Percentiles rank a stretch among this genome's conserved stretches.
Evolutionary conservation across 2,329 filamentous ascomycete genomes (phyloP).

Genomic region (Xylaria sp.): DNA sequence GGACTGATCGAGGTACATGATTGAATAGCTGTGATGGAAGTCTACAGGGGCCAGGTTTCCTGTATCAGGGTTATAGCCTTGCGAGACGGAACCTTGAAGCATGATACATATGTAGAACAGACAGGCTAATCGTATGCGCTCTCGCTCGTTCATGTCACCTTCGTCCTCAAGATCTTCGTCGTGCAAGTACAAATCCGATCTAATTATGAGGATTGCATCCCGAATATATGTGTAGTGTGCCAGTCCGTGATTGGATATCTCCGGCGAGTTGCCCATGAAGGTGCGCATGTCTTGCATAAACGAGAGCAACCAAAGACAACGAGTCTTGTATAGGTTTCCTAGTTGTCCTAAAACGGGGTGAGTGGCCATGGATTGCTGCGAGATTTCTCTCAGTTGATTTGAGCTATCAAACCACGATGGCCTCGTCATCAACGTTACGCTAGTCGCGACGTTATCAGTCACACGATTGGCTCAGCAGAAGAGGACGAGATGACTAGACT

Average conservation of each 20-base stretch:
- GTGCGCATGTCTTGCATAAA: conserved; percentile 35
- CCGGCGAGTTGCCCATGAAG: conserved; percentile 27
- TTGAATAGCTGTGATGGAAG: conserved; percentile 22
- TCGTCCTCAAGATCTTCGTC: conserved; percentile 16
- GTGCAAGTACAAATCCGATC: conserved; percentile 14
- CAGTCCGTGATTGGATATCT: conserved; percentile 26
- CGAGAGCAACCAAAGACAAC: conserved; percentile 32
- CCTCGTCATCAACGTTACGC: conserved; percentile 28
- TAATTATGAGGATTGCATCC: conserved; percentile 27
- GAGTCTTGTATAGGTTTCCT: conserved; percentile 32
- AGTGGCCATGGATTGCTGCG: conserved; percentile 22
- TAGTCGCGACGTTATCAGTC: conserved; percentile 2
- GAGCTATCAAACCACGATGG: conserved; percentile 36
- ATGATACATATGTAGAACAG: conserved; percentile 30
- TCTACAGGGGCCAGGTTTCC: background rate
- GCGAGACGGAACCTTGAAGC: conserved; percentile 21
- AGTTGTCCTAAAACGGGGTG: conserved; percentile 25
- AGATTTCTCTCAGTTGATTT: conserved; percentile 32
- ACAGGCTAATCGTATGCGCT: conserved; percentile 28
- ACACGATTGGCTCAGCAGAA: no score
- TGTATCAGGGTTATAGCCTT: background rate
- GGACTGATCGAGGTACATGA: conserved; percentile 20
- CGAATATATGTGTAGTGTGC: conserved; percentile 26
- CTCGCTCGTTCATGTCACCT: conserved; percentile 17
- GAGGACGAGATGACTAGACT: conserved; percentile 20